These are phyloP conservation scores for Gloeophyllum trabeum DNA, from an alignment of 768 basidiomycete species.

Conservation along the genomic window DNA sequence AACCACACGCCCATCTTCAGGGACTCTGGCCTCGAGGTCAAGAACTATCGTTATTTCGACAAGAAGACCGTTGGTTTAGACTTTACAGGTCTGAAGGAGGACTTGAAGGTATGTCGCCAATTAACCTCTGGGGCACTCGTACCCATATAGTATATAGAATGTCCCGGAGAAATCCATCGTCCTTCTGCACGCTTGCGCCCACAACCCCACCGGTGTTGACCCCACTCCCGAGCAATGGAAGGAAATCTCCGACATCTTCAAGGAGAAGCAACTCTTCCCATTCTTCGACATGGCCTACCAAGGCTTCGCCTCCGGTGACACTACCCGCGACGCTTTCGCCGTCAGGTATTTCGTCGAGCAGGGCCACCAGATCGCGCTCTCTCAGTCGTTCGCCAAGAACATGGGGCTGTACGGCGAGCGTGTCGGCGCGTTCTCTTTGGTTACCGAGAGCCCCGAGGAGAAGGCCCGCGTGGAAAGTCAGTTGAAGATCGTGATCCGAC, in stretches of 20 bases:
- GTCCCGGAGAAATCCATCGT: constrained; percentile 78
- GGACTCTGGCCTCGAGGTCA: constrained; percentile 91
- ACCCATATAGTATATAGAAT: too few species aligned
- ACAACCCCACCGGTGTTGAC: constrained; percentile 98
- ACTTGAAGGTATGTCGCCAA: constrained; percentile 65
- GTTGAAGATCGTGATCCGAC: constrained; percentile 89
- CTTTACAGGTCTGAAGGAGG: constrained; percentile 82
- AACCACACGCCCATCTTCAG: constrained; percentile 92
- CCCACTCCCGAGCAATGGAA: constrained; percentile 91
- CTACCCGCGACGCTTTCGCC: constrained; percentile 85
- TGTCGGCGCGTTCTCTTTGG: constrained; percentile 91
- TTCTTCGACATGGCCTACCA: constrained; percentile 99
- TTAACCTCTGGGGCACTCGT: too few species aligned
- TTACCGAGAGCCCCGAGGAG: constrained; percentile 56
- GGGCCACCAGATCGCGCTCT: constrained; percentile 83
- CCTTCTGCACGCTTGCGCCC: constrained; percentile 92
- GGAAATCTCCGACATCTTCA: constrained; percentile 77
- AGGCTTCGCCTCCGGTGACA: constrained; percentile 94
- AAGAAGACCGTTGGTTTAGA: constrained; percentile 87
- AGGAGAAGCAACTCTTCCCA: constrained; percentile 87
- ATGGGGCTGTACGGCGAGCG: constrained; percentile 99
- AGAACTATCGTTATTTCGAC: constrained; percentile 89
- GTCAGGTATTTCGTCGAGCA: constrained; percentile 87
- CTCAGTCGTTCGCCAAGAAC: constrained; percentile 98
- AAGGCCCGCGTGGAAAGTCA: constrained; percentile 87